These are phyloP conservation scores for Aspergillus ibericus DNA, from an alignment of 2,329 filamentous ascomycete genomes.

Conservation along the genomic window DNA sequence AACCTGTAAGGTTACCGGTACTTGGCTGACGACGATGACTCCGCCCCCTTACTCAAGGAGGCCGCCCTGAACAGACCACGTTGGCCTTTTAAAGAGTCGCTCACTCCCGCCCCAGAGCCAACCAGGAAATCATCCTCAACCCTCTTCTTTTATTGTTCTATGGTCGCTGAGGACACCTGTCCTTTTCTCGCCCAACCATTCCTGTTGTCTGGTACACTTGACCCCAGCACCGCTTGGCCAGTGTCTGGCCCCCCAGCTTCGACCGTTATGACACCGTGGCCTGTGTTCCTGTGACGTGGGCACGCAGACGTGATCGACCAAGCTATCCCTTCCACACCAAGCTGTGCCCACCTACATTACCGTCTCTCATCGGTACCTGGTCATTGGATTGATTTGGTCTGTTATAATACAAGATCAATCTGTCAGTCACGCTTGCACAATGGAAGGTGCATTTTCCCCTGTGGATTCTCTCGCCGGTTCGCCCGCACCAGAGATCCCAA, in stretches of 20 bases:
- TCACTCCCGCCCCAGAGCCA: conserved; percentile 15
- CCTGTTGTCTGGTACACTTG: conserved; percentile 15
- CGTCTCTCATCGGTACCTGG: background rate
- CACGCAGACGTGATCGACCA: conserved; percentile 9
- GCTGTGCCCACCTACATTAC: background rate
- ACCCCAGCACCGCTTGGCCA: conserved; percentile 14
- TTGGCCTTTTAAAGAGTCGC: conserved; percentile 43
- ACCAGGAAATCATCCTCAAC: conserved; percentile 8
- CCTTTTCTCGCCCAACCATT: conserved; percentile 27
- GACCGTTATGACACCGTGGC: conserved; percentile 41
- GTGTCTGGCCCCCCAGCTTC: conserved; percentile 27
- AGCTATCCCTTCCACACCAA: conserved; percentile 2
- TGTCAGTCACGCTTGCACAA: conserved; percentile 16
- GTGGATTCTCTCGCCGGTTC: conserved; percentile 34
- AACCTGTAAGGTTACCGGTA: conserved; percentile 17
- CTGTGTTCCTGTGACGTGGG: conserved; percentile 20
- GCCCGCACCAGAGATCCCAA: conserved; percentile 34
- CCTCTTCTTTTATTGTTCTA: conserved; percentile 16
- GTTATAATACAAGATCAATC: conserved; percentile 3
- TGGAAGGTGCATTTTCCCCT: conserved; percentile 36
- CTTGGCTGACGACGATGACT: conserved; percentile 19
- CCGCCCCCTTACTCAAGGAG: conserved; percentile 20
- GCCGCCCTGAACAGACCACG: conserved; percentile 32
- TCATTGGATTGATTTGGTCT: conserved; percentile 4
- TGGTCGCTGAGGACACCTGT: conserved; percentile 34